phyloP scores from a whole-genome alignment of 108 stramenopile species.

The Nitzschia sp. region DNA sequence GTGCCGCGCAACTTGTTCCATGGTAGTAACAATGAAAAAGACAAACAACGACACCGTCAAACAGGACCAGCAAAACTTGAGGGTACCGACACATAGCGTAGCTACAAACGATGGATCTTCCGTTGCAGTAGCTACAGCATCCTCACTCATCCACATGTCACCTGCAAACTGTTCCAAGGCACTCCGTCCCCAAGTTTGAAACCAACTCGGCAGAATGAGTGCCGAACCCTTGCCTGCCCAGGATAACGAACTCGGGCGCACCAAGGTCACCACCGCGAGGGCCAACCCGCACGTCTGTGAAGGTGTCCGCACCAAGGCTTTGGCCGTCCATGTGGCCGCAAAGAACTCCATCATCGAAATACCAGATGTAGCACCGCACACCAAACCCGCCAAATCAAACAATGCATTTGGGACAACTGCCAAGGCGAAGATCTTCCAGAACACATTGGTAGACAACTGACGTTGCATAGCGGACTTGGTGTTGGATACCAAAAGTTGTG shows the following conservation, averaged over 20 bases:
- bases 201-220: not conserved
- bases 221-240: not conserved
- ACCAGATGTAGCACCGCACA: constrained; percentile 2
- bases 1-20: constrained; percentile 9
- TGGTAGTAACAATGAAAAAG: constrained; percentile 8
- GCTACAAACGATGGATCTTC: not conserved
- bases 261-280: constrained; percentile 2
- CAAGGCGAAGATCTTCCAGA: constrained; percentile 13
- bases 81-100: not conserved
- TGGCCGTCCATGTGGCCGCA: constrained; percentile 8
- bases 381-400: constrained; percentile 10
- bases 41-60: constrained; percentile 1
- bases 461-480: not conserved
- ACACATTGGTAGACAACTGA: constrained; percentile 3
- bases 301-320: constrained; percentile 8
- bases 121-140: not conserved
- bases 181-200: constrained; percentile 1
- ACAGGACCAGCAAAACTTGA: constrained; percentile 8
- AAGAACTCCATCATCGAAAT: constrained; percentile 6
- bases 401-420: constrained; percentile 14
- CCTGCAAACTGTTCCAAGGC: constrained; percentile 7
- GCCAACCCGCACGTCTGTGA: constrained; percentile 9
- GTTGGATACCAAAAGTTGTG: constrained; percentile 8
- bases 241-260: not conserved
- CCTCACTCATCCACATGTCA: too few species aligned